Evolutionary conservation across 1,284 basidiomycete species (phyloP).

Genomic region (Irpex sp.): DNA sequence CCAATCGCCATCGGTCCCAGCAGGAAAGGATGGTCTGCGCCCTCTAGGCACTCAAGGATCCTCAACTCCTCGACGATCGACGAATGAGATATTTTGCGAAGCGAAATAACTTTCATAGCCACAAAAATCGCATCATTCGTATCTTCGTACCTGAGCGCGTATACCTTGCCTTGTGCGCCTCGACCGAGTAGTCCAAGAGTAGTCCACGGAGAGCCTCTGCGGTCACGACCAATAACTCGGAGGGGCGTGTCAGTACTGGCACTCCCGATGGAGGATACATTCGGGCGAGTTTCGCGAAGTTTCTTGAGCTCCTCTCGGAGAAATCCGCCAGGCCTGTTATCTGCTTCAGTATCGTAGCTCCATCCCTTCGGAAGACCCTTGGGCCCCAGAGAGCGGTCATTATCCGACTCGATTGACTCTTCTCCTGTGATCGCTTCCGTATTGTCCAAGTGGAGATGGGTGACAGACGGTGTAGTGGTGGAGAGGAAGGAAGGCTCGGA

Average conservation of each 20-base stretch:
- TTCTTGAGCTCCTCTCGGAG: too few relatives aligned
- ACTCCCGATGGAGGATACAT: too few relatives aligned
- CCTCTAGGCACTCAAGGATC: conserved; percentile 15
- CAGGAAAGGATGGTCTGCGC: conserved; percentile 15
- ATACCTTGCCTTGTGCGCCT: conserved; percentile 23
- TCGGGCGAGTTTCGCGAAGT: too few relatives aligned
- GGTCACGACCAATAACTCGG: not conserved
- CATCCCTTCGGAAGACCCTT: too few relatives aligned
- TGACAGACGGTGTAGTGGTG: too few relatives aligned
- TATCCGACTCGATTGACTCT: too few relatives aligned
- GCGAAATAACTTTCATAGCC: conserved; percentile 24
- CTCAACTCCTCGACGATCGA: conserved; percentile 24
- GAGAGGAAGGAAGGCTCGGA: too few relatives aligned
- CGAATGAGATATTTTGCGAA: conserved; percentile 9
- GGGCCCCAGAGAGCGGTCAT: too few relatives aligned
- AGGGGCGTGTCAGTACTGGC: not conserved
- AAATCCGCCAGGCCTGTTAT: too few relatives aligned
- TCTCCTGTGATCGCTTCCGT: too few relatives aligned
- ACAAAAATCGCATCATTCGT: conserved; percentile 3
- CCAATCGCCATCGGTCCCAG: conserved; percentile 15
- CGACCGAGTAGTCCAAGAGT: conserved; percentile 18
- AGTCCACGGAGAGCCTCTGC: conserved; percentile 6
- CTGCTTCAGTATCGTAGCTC: too few relatives aligned
- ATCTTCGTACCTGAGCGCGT: conserved; percentile 13
- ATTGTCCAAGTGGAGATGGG: too few relatives aligned